These are phyloP conservation scores for Syzygium malaccense DNA, from an alignment of 441 rosid species.

Conservation along the genomic window DNA sequence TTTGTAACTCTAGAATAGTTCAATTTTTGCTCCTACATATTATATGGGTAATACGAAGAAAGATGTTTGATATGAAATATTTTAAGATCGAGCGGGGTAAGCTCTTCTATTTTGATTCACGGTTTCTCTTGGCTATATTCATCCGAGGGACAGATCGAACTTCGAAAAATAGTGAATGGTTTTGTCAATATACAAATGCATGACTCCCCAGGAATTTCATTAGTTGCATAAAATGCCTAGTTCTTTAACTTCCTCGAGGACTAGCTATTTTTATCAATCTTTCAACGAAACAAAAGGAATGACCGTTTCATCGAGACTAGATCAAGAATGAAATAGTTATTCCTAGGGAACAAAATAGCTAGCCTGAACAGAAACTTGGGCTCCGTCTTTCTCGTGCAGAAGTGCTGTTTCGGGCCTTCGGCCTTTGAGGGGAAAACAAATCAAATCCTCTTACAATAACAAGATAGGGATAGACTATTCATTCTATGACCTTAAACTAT, in stretches of 20 bases:
- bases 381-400: background rate
- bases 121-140: background rate
- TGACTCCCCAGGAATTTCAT: background rate
- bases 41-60: too few relatives aligned
- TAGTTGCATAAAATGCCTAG: background rate
- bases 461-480: background rate
- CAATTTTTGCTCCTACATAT: too few relatives aligned
- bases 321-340: background rate
- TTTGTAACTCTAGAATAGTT: too few relatives aligned
- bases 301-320: background rate
- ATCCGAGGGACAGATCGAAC: background rate
- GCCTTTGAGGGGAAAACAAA: background rate
- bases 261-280: background rate
- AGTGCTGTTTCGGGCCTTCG: background rate
- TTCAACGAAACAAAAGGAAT: background rate
- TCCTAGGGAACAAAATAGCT: background rate
- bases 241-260: background rate
- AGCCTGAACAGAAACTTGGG: background rate
- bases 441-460: background rate
- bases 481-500: background rate
- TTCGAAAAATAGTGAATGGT: background rate
- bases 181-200: background rate
- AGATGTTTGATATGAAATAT: too few relatives aligned
- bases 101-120: background rate
- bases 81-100: too few relatives aligned